Conservation (phyloP, 768 basidiomycete species). For the Rubroboletus satanas region DNA sequence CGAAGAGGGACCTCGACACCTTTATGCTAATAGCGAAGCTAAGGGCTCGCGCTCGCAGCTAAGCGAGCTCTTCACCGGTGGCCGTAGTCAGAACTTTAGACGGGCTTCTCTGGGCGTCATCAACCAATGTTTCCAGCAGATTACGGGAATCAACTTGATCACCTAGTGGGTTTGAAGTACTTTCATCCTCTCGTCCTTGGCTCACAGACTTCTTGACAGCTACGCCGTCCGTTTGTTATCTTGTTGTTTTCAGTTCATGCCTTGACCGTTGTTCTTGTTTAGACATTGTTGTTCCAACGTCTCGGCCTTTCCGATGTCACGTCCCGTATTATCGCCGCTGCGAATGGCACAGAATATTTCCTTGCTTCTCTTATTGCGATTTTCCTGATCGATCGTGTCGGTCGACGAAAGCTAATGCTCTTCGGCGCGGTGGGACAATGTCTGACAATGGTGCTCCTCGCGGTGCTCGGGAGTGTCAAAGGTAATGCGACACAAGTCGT, state of each 20-base stretch:
- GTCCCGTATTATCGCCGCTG: slow-evolving; percentile 59
- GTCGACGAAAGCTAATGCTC: slow-evolving; percentile 68
- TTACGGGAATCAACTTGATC: slow-evolving; percentile 64
- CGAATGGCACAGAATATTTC: slow-evolving; percentile 70
- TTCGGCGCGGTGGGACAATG: slow-evolving; percentile 62
- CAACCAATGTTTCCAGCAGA: slow-evolving; percentile 67
- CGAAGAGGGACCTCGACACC: slow-evolving; percentile 28
- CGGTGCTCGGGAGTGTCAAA: slow-evolving; percentile 51
- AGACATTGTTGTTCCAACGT: slow-evolving; percentile 54
- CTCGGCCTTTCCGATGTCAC: slow-evolving; percentile 57
- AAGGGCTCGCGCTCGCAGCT: slow-evolving; percentile 30
- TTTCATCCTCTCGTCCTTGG: slow-evolving; percentile 11
- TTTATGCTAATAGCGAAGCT: background rate
- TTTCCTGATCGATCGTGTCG: slow-evolving; percentile 66
- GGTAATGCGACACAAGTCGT: slow-evolving; percentile 46
- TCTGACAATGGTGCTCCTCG: slow-evolving; percentile 56
- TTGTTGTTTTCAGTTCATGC: background rate
- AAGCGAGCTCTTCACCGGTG: slow-evolving; percentile 51
- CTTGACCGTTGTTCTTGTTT: background rate
- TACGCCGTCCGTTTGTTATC: slow-evolving; percentile 27
- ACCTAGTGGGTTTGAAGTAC: slow-evolving; percentile 46
- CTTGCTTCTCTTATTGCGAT: slow-evolving; percentile 71
- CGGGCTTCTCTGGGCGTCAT: slow-evolving; percentile 52
- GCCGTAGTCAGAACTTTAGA: slow-evolving; percentile 58
- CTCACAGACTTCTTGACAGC: slow-evolving; percentile 15